phyloP scores from a whole-genome alignment of 2,329 filamentous ascomycete species.

The Volutella citrinella region DNA sequence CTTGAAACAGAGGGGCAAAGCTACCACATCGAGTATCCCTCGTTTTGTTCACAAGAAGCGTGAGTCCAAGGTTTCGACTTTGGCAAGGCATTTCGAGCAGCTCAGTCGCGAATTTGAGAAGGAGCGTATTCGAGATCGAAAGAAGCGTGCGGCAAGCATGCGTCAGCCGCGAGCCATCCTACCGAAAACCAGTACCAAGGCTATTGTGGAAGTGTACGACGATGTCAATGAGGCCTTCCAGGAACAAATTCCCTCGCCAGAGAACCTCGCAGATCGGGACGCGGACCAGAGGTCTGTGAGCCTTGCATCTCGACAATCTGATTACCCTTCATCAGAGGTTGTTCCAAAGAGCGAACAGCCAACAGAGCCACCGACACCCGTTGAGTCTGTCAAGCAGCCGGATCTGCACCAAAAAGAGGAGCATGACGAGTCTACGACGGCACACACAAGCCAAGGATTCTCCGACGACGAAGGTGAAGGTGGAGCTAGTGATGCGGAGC shows the following conservation, averaged over 20 bases:
- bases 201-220: constrained; percentile 92
- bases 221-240: constrained; percentile 91
- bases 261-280: constrained; percentile 40
- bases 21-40: constrained; percentile 75
- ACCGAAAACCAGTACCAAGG: constrained; percentile 87
- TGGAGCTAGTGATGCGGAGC: constrained; percentile 68
- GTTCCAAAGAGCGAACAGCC: constrained; percentile 9
- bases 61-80: constrained; percentile 78
- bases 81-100: constrained; percentile 95
- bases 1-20: constrained; percentile 58
- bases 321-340: constrained; percentile 20
- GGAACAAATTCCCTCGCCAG: constrained; percentile 57
- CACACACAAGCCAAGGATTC: constrained; percentile 49
- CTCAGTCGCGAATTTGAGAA: constrained; percentile 95
- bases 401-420: constrained; percentile 27
- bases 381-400: constrained; percentile 18
- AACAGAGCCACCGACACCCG: constrained; percentile 21
- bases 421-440: constrained; percentile 25
- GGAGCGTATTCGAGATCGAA: constrained; percentile 82
- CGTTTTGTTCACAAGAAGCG: constrained; percentile 76
- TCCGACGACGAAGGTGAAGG: constrained; percentile 66
- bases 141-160: constrained; percentile 74
- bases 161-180: constrained; percentile 72
- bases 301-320: constrained; percentile 24
- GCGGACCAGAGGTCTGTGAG: constrained; percentile 27